Evolutionary conservation across 306 rosid genomes (phyloP).

Genomic region (Castanospermum australe): DNA sequence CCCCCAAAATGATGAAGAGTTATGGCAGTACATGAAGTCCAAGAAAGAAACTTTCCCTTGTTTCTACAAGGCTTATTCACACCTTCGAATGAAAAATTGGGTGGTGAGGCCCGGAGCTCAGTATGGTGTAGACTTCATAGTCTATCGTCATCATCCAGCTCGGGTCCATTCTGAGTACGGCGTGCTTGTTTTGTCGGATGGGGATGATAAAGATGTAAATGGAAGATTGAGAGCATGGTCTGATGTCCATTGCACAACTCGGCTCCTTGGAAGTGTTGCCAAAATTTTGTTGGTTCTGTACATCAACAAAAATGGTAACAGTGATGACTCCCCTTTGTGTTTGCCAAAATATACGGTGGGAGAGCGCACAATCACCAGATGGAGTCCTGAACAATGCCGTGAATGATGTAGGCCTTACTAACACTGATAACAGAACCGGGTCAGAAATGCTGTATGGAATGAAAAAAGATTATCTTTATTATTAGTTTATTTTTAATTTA

Average conservation of each 20-base stretch:
- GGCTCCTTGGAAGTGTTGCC: slow-evolving; percentile 69
- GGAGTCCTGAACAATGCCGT: slow-evolving; percentile 64
- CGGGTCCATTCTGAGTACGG: slow-evolving; percentile 77
- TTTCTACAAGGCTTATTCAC: slow-evolving; percentile 65
- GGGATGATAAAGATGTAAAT: slow-evolving; percentile 27
- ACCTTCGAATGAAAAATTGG: slow-evolving; percentile 73
- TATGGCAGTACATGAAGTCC: slow-evolving; percentile 61
- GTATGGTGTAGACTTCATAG: slow-evolving; percentile 72
- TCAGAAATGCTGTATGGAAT: neutral
- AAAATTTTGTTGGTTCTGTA: slow-evolving; percentile 58
- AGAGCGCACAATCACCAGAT: slow-evolving; percentile 55
- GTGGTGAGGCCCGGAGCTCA: slow-evolving; percentile 69
- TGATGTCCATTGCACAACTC: slow-evolving; percentile 64
- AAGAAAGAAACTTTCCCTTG: slow-evolving; percentile 51
- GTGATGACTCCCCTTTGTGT: slow-evolving; percentile 38
- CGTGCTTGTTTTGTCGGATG: slow-evolving; percentile 62
- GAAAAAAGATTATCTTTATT: no score
- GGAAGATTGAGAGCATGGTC: slow-evolving; percentile 74
- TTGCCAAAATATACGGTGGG: slow-evolving; percentile 39
- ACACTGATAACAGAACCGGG: neutral
- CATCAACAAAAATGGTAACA: slow-evolving; percentile 39
- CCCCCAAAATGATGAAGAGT: slow-evolving; percentile 40
- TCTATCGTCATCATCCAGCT: slow-evolving; percentile 72
- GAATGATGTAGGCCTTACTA: slow-evolving; percentile 44
- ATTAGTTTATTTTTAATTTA: no score